Conservation (phyloP, 768 basidiomycete species). For the Neoboletus brunneissimus region DNA sequence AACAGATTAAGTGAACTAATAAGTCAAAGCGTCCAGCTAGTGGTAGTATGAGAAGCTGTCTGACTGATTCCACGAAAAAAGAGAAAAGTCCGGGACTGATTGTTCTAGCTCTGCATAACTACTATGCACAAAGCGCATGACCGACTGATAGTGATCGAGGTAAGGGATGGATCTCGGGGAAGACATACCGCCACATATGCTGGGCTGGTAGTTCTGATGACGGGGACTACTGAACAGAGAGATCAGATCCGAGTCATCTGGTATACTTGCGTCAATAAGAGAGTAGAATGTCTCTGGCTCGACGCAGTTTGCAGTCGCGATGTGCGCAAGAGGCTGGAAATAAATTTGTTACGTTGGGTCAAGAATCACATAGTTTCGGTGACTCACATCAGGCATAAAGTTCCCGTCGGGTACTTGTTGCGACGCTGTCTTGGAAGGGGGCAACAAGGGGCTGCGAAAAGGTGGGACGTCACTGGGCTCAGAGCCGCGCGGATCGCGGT, state of each 20-base stretch:
- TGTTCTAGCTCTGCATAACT: constrained; percentile 4
- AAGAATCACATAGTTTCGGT: neutral
- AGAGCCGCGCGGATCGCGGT: neutral
- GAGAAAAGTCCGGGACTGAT: constrained; percentile 15
- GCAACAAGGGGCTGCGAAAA: constrained; percentile 32
- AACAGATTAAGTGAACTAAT: constrained; percentile 25
- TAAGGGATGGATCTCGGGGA: neutral
- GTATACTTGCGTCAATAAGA: neutral
- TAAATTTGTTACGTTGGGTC: constrained; percentile 4
- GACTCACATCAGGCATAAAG: constrained; percentile 13
- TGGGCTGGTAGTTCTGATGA: constrained; percentile 7
- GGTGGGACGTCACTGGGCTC: constrained; percentile 15
- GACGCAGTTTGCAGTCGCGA: neutral
- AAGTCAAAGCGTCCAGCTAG: constrained; percentile 24
- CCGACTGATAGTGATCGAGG: constrained; percentile 10
- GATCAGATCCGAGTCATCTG: too few species aligned
- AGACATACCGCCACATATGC: neutral
- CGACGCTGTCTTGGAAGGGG: constrained; percentile 13
- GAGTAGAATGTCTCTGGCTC: constrained; percentile 1
- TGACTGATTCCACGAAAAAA: constrained; percentile 23
- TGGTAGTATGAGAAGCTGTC: constrained; percentile 21
- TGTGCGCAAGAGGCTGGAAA: constrained; percentile 1
- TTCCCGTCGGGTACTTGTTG: neutral
- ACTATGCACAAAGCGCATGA: constrained; percentile 11
- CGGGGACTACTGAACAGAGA: neutral